Percentiles rank a stretch among this genome's conserved stretches.
These are phyloP conservation scores for Inga laurina DNA, from an alignment of 306 rosid species.

Conservation along the genomic window DNA sequence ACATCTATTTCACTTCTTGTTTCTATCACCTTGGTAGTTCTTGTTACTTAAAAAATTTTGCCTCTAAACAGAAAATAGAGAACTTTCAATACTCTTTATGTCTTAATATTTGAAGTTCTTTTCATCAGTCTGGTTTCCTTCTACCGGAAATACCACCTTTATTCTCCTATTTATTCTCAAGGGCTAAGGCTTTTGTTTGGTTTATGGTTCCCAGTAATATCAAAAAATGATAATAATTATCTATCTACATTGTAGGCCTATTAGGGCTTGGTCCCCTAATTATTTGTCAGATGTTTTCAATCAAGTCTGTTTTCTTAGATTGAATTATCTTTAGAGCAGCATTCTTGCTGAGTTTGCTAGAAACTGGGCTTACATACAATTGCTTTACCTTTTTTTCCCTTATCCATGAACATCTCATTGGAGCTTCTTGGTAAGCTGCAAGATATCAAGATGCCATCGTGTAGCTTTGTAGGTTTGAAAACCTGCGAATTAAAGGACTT, in stretches of 20 bases:
- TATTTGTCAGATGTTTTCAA: neutral
- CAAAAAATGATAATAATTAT: neutral
- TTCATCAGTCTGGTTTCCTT: neutral
- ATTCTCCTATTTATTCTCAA: neutral
- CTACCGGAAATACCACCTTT: neutral
- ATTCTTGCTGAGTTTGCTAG: neutral
- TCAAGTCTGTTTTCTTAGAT: neutral
- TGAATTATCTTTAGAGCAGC: neutral
- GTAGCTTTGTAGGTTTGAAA: neutral
- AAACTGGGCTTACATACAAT: neutral
- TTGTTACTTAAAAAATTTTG: neutral
- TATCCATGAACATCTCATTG: neutral
- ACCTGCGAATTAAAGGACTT: neutral
- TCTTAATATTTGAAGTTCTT: neutral
- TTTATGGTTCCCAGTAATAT: neutral
- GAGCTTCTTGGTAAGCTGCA: neutral
- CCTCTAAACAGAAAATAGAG: neutral
- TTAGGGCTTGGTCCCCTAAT: neutral
- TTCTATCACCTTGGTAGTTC: neutral
- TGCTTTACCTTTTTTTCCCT: neutral
- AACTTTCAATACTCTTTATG: neutral
- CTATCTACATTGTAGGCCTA: neutral
- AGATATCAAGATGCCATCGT: neutral
- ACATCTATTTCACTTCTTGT: slow-evolving; percentile 19
- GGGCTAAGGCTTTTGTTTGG: neutral